Percentiles rank a stretch among this genome's conserved stretches.
phyloP scores from a whole-genome alignment of 768 basidiomycete species.

The Agaricus bisporus region DNA sequence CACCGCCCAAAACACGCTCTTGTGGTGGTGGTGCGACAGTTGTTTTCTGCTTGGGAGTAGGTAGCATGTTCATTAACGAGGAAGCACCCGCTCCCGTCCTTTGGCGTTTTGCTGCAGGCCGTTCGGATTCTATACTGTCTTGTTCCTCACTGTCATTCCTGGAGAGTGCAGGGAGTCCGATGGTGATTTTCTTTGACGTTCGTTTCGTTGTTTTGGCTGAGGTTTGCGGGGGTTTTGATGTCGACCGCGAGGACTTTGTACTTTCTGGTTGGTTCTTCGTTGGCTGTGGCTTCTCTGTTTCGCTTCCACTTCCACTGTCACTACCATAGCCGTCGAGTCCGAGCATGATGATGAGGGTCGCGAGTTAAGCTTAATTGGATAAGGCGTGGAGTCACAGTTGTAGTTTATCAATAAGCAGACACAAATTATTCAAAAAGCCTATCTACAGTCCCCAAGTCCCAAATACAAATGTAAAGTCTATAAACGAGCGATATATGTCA shows the following conservation, averaged over 20 bases:
- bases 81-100: conserved; percentile 57
- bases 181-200: conserved; percentile 52
- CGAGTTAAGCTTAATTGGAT: not conserved
- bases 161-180: conserved; percentile 45
- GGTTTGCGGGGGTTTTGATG: not conserved
- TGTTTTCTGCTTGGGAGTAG: conserved; percentile 58
- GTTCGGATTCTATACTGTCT: conserved; percentile 30
- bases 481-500: conserved; percentile 21
- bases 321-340: conserved; percentile 77
- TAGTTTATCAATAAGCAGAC: not conserved
- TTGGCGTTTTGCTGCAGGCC: conserved; percentile 55
- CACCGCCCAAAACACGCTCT: conserved; percentile 60
- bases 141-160: conserved; percentile 28
- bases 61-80: conserved; percentile 65
- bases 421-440: not conserved
- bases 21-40: conserved; percentile 33
- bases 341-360: conserved; percentile 41
- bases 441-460: conserved; percentile 5
- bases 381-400: conserved; percentile 3
- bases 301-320: conserved; percentile 52
- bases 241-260: not conserved
- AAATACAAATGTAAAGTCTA: conserved; percentile 14
- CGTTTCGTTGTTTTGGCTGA: conserved; percentile 29
- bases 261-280: not conserved
- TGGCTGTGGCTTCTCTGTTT: conserved; percentile 21